Evolutionary conservation across 805 yeast genomes (phyloP), one percentile per base, ranked within the genome.

Genomic region (Zygosaccharomyces pseudorouxii): DNA sequence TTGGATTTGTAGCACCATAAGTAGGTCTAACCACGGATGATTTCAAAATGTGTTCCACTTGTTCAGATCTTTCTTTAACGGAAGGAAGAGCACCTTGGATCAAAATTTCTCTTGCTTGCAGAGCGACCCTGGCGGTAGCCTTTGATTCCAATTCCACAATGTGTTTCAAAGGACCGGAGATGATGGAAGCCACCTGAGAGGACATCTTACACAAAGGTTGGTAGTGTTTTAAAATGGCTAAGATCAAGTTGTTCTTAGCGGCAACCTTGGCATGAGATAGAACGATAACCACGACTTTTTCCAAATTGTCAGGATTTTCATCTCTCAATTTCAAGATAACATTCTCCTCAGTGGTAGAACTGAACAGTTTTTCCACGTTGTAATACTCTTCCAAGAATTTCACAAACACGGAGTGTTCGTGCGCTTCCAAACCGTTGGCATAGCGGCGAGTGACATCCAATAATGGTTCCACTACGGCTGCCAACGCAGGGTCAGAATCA

Each of bases 61-160:
- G 99, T 68, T 92, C 97, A 28, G 96, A 84, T 74, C 98, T 83
- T 72, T 93, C 99, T 69, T 87, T 82, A 54, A 89, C 84, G 3
- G 98, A 89, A 33, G 99, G 99, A 71, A 93, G 77, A 27, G 98
- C 89, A 68, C 97, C 93, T 75, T 90, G 96, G 62, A 93, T 93
- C 62, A 93, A 79, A 51, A 95, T 86, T 72, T 95, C 99, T 67
- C 98, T 82, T 1, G 98, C 97, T 70, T 88, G 89, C 64, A 93
- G 75, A 23, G 96, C 88, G 44, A 92, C 97, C 75, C 90, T 92
- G 25, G 96, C 92, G 31, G 96, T 82, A 7, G 88, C 80, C 65
- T 97, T 84, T 22, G 93, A 79, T 60, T 92, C 98, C 55, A 93
- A 77, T 67, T 87, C 93, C 46, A 90, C 96, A 58, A 95, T 75